phyloP scores from a whole-genome alignment of 2,329 filamentous ascomycete species.

The Ploettnerulaceae sp. region DNA sequence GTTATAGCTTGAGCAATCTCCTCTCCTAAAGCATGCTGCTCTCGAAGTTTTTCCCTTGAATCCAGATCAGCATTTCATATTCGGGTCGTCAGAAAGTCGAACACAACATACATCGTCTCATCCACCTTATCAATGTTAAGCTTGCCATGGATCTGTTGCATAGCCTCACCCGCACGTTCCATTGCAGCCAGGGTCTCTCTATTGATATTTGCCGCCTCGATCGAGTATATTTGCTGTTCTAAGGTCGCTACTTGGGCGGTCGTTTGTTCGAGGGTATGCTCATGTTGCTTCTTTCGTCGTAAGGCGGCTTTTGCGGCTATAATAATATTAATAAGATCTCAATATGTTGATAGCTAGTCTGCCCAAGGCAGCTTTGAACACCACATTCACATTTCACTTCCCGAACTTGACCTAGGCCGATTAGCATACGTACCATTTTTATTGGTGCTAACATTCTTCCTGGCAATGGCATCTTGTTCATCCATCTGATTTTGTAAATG shows the following conservation, averaged over 20 bases:
- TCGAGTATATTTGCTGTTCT: slow-evolving; percentile 92
- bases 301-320: slow-evolving; percentile 86
- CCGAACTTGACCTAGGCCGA: background rate
- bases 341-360: too few species aligned
- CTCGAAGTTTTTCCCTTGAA: slow-evolving; percentile 77
- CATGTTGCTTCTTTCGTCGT: slow-evolving; percentile 89
- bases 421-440: slow-evolving; percentile 68
- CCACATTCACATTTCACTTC: background rate
- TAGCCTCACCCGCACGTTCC: slow-evolving; percentile 83
- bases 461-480: slow-evolving; percentile 82
- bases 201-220: slow-evolving; percentile 98
- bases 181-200: slow-evolving; percentile 91
- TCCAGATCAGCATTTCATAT: slow-evolving; percentile 32
- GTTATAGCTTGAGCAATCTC: slow-evolving; percentile 88
- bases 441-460: slow-evolving; percentile 84
- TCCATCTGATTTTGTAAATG: slow-evolving; percentile 89
- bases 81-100: slow-evolving; percentile 2
- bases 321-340: slow-evolving; percentile 13
- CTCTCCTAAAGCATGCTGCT: slow-evolving; percentile 89
- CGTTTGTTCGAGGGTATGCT: slow-evolving; percentile 89
- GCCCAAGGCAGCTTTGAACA: background rate
- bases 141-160: slow-evolving; percentile 88
- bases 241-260: slow-evolving; percentile 83
- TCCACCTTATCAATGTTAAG: slow-evolving; percentile 94
- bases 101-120: slow-evolving; percentile 73